These are phyloP conservation scores for Mortierella sp. DNA, from an alignment of 371 early-diverging fungal species.

Conservation along the genomic window DNA sequence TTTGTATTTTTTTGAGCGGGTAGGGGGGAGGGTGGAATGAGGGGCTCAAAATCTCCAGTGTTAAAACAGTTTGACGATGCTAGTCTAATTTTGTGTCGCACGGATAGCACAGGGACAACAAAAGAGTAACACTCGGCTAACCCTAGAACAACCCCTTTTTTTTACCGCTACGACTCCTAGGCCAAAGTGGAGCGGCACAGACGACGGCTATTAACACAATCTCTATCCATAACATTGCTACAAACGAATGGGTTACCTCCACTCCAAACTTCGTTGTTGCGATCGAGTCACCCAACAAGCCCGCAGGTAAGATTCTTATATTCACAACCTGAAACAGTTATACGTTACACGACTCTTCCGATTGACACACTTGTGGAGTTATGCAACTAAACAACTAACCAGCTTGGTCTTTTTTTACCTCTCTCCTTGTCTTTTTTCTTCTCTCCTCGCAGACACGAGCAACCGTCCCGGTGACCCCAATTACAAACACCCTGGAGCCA, in stretches of 20 bases:
- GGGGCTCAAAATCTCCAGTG: too few relatives aligned
- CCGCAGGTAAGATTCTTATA: constrained; percentile 16
- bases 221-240: constrained; percentile 3
- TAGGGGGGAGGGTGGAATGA: too few relatives aligned
- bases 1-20: neutral
- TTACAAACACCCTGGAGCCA: constrained; percentile 15
- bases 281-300: constrained; percentile 20
- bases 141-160: neutral
- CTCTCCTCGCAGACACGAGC: constrained; percentile 3
- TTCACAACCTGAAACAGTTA: neutral
- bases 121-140: neutral
- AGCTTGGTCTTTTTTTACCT: too few relatives aligned
- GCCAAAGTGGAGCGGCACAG: constrained; percentile 17
- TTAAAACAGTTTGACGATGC: too few relatives aligned
- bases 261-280: neutral
- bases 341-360: too few relatives aligned
- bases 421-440: neutral
- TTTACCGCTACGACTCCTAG: neutral
- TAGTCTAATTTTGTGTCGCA: too few relatives aligned
- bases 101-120: too few relatives aligned
- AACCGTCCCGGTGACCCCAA: constrained; percentile 26
- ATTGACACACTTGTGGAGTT: too few relatives aligned
- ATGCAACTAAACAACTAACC: too few relatives aligned
- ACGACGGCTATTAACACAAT: constrained; percentile 9
- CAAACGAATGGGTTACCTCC: constrained; percentile 10